Conservation (phyloP, 2,329 filamentous ascomycete species). For the Allantophomopsis lycopodina region DNA sequence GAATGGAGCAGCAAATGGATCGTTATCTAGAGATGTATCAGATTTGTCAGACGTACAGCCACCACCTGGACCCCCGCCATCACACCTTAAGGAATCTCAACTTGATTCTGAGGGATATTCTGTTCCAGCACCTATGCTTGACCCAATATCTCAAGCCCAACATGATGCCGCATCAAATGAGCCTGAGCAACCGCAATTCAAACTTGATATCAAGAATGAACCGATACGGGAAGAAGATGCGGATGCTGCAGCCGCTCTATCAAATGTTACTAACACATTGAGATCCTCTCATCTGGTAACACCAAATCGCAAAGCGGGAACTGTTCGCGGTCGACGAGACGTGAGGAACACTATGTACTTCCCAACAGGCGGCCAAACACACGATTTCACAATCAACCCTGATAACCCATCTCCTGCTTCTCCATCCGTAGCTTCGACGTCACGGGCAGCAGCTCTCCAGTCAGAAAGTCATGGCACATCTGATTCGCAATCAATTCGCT, state of each 20-base stretch:
- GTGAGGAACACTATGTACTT: constrained; percentile 85
- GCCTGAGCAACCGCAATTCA: constrained; percentile 53
- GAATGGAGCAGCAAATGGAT: constrained; percentile 31
- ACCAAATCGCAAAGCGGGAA: constrained; percentile 58
- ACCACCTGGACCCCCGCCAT: constrained; percentile 32
- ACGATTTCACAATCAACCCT: constrained; percentile 7
- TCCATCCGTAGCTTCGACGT: constrained; percentile 16
- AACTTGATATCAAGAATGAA: constrained; percentile 65
- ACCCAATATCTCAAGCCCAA: constrained; percentile 61
- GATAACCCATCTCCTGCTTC: constrained; percentile 14
- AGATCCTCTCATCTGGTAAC: constrained; percentile 43
- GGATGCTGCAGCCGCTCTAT: constrained; percentile 60
- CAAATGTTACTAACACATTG: constrained; percentile 62
- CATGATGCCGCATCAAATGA: constrained; percentile 43
- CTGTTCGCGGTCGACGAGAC: constrained; percentile 76
- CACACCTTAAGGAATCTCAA: constrained; percentile 20
- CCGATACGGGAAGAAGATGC: constrained; percentile 69
- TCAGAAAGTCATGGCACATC: constrained; percentile 56
- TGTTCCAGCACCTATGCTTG: constrained; percentile 48
- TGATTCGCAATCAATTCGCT: constrained; percentile 85
- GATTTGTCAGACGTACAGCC: constrained; percentile 37
- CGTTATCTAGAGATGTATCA: constrained; percentile 15
- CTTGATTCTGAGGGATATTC: constrained; percentile 68
- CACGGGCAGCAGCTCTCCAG: constrained; percentile 33
- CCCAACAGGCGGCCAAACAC: constrained; percentile 28